A percentile compares a stretch with the other conserved stretches of the same genome.
These are phyloP conservation scores for Guadua angustifolia DNA, from an alignment of 176 grass and related monocot species.

Conservation along the genomic window DNA sequence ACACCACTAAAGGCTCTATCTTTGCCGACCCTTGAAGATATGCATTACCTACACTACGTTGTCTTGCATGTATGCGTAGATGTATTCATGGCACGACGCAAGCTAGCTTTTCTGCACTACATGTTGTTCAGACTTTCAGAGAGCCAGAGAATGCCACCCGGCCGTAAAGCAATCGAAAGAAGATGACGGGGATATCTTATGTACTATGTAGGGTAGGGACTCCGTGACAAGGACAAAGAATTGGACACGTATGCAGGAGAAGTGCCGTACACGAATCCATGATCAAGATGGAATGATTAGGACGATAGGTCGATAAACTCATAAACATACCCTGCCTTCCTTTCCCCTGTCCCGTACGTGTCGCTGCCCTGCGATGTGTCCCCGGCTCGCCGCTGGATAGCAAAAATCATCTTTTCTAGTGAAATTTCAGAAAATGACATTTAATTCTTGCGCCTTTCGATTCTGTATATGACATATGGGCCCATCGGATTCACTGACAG, in stretches of 20 bases:
- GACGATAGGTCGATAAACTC: background rate
- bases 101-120: background rate
- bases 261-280: slow-evolving; percentile 33
- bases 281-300: background rate
- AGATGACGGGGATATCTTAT: background rate
- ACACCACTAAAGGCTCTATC: background rate
- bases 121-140: background rate
- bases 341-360: background rate
- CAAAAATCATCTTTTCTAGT: too few relatives aligned
- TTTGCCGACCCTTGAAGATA: slow-evolving; percentile 15
- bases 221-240: background rate
- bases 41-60: background rate
- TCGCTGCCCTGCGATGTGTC: background rate
- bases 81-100: background rate
- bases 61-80: background rate
- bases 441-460: too few relatives aligned
- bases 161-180: slow-evolving; percentile 11
- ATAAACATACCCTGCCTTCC: background rate
- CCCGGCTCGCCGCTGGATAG: too few relatives aligned
- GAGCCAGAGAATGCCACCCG: background rate
- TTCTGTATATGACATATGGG: too few relatives aligned
- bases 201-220: background rate
- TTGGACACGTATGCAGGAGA: background rate
- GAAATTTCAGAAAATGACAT: too few relatives aligned
- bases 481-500: too few relatives aligned